Conservation (phyloP, 192 early-diverging fungal species). For the Endogone sp. region DNA sequence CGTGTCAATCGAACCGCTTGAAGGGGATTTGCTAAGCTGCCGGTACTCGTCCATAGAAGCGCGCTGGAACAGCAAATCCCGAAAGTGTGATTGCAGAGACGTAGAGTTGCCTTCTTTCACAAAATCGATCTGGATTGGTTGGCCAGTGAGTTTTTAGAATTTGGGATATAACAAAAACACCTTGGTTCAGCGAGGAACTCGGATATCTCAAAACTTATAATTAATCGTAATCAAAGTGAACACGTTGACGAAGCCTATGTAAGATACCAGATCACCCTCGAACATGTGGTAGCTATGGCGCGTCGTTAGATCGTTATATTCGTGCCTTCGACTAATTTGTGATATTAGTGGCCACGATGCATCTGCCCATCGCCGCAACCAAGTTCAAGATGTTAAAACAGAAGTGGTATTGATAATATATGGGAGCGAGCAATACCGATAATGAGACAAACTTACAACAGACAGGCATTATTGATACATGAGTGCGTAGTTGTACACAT, state of each 20-base stretch:
- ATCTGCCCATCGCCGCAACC: constrained; percentile 27
- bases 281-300: constrained; percentile 44
- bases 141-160: constrained; percentile 34
- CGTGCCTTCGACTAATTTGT: constrained; percentile 55
- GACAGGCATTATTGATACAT: background rate
- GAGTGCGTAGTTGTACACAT: background rate
- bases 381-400: background rate
- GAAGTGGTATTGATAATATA: background rate
- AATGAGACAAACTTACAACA: background rate
- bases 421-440: background rate
- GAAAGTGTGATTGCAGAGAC: constrained; percentile 58
- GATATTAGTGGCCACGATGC: constrained; percentile 77
- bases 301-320: constrained; percentile 43
- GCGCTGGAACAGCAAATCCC: constrained; percentile 68
- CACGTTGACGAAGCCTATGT: background rate
- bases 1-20: constrained; percentile 30
- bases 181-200: too few species aligned
- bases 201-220: too few species aligned
- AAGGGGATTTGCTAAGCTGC: constrained; percentile 42
- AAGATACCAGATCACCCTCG: constrained; percentile 39
- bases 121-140: constrained; percentile 48
- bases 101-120: constrained; percentile 58
- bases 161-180: too few species aligned
- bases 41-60: constrained; percentile 69
- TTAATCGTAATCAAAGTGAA: constrained; percentile 26